phyloP scores from a whole-genome alignment of 176 grass and related monocot species.

The Oryza rufipogon region DNA sequence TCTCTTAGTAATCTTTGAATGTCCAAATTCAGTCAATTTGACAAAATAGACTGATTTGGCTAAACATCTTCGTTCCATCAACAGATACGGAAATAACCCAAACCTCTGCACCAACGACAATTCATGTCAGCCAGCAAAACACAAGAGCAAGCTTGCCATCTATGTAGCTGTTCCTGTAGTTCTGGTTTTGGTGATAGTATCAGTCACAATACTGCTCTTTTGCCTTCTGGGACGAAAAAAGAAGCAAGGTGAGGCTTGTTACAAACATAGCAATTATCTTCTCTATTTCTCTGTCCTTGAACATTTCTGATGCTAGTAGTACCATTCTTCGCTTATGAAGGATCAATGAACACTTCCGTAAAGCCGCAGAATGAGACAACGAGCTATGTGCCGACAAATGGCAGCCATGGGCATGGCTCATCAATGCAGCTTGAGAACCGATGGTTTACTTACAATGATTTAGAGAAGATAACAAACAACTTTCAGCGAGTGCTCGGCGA shows the following conservation, averaged over 20 bases:
- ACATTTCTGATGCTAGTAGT: neutral
- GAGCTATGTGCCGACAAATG: neutral
- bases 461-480: conserved; percentile 49
- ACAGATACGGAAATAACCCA: conserved; percentile 37
- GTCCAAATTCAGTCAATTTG: neutral
- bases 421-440: neutral
- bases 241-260: conserved; percentile 22
- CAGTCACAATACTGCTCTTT: neutral
- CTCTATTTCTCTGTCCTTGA: neutral
- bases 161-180: conserved; percentile 36
- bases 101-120: conserved; percentile 36
- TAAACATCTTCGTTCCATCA: neutral
- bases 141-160: conserved; percentile 44
- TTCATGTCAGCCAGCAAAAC: conserved; percentile 30
- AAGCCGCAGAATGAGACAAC: neutral
- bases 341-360: conserved; percentile 9
- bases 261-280: neutral
- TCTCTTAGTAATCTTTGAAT: neutral
- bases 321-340: neutral
- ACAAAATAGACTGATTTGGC: neutral
- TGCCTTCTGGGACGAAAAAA: conserved; percentile 8
- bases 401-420: neutral
- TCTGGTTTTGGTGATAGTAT: conserved; percentile 31
- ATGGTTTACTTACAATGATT: neutral
- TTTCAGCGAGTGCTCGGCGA: conserved; percentile 24